Evolutionary conservation across 1,139 yeast genomes (phyloP), one percentile per base, ranked within the genome.

Genomic region (Geotrichum restrictum): DNA sequence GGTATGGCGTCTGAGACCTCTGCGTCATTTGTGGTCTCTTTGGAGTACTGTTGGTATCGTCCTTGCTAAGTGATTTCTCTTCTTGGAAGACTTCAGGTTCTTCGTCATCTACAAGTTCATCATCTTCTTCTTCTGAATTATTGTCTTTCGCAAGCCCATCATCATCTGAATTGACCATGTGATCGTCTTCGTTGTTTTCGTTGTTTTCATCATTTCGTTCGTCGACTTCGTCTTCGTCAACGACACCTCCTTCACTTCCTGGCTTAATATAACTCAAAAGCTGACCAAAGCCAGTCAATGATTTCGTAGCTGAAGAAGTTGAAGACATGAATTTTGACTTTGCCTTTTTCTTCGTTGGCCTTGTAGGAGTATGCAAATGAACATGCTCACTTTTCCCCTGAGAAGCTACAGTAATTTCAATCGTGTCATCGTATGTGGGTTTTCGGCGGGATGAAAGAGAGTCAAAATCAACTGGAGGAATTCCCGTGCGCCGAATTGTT

Each of bases 71-170:
- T 7, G 22, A 34, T 37, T 43, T 33, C 16, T 43, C 52, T 29
- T 46, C 57, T 19, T 53, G 54, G n/a, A 54, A 49, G 19, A 55
- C 52, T 31, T 48, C 52, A 29, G 32, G 11, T 11, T 29, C 32
- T 29, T 7, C 7, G 11, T 7, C 32, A 29, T 29, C 32, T 7
- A 11, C 32, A 11, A 29, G 10, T 14, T 50, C 54, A 3, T 27
- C n/a, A 1, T 48, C 54, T 16, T 18, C 49, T 36, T 53, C 57
- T 16, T 44, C 41, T 19, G 52, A 44, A 2, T 32, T 37, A 11
- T 46, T 54, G 14, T 59, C 56, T 24, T 57, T 53, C 44, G 45
- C 59, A 34, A 52, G 55, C 19, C 55, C 58, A 24, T 49, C 55
- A 16, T 57, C 57, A 34, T 52, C 60, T 31, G 40, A 46, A 29